Percentiles rank a stretch among this genome's conserved stretches.
These are phyloP conservation scores for Trichoderma cornu-damae DNA, from an alignment of 2,329 filamentous ascomycete species.

Conservation along the genomic window DNA sequence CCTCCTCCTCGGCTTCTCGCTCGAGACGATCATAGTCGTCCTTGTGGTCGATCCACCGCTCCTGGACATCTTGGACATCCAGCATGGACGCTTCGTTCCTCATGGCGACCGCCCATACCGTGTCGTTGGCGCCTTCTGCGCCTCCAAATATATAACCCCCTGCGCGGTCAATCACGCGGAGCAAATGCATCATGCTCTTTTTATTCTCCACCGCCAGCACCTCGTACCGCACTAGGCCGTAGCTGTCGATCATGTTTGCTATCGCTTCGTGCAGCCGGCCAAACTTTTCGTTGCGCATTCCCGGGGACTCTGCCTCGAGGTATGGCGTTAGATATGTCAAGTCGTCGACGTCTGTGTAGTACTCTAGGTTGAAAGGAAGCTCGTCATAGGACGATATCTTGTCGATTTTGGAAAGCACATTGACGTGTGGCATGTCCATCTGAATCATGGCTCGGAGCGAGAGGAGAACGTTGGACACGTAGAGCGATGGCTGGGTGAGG, in stretches of 20 bases:
- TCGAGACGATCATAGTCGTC: slow-evolving; percentile 83
- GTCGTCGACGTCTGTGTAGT: slow-evolving; percentile 95
- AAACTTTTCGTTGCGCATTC: slow-evolving; percentile 68
- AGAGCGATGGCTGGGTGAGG: slow-evolving; percentile 86
- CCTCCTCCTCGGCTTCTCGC: slow-evolving; percentile 67
- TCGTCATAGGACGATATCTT: slow-evolving; percentile 80
- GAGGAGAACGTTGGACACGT: slow-evolving; percentile 88
- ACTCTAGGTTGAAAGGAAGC: slow-evolving; percentile 92
- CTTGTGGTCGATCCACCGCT: slow-evolving; percentile 89
- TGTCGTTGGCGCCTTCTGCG: slow-evolving; percentile 88
- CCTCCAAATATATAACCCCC: slow-evolving; percentile 89
- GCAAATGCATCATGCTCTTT: slow-evolving; percentile 87
- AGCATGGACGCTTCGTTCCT: slow-evolving; percentile 67
- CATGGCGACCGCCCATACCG: slow-evolving; percentile 96
- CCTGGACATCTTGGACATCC: slow-evolving; percentile 86
- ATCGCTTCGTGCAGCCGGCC: slow-evolving; percentile 80
- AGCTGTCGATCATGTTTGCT: slow-evolving; percentile 79
- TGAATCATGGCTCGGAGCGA: slow-evolving; percentile 95
- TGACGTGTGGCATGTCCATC: slow-evolving; percentile 93
- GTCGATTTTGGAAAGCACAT: slow-evolving; percentile 96
- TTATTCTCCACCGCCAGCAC: slow-evolving; percentile 95
- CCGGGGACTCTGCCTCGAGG: slow-evolving; percentile 72
- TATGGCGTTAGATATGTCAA: slow-evolving; percentile 76
- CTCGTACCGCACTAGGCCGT: slow-evolving; percentile 85
- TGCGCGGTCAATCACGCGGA: slow-evolving; percentile 85